A percentile compares a stretch with the other conserved stretches of the same genome.
These are phyloP conservation scores for Penicillium tannophilum DNA, from an alignment of 495 filamentous ascomycete species.

Conservation along the genomic window DNA sequence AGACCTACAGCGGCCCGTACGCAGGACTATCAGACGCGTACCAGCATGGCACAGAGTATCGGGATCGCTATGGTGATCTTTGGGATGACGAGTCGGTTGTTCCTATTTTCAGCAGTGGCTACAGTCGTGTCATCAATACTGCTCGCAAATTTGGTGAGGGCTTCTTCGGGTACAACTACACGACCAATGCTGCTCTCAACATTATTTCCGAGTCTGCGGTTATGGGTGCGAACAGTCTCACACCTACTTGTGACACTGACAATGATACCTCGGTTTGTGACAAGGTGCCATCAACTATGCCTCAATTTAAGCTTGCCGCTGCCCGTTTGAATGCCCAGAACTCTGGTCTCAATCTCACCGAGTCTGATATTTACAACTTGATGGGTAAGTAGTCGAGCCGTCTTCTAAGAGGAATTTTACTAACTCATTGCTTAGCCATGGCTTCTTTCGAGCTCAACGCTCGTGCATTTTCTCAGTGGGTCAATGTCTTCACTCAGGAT, in stretches of 20 bases:
- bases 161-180: conserved; percentile 53
- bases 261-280: conserved; percentile 11
- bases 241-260: conserved; percentile 36
- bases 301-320: conserved; percentile 24
- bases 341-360: conserved; percentile 20
- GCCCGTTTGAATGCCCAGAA: conserved; percentile 31
- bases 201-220: conserved; percentile 49
- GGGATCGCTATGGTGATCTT: conserved; percentile 47
- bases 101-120: conserved; percentile 51
- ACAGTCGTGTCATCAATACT: conserved; percentile 53
- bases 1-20: conserved; percentile 50
- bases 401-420: background rate
- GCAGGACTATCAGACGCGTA: conserved; percentile 51
- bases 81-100: conserved; percentile 29
- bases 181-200: conserved; percentile 37
- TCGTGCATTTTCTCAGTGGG: conserved; percentile 51
- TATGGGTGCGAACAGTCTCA: conserved; percentile 54
- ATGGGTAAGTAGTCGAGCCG: conserved; percentile 21
- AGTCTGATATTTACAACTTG: conserved; percentile 22
- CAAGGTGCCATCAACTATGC: conserved; percentile 10
- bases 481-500: conserved; percentile 52
- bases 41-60: conserved; percentile 41
- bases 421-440: conserved; percentile 25
- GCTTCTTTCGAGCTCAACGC: conserved; percentile 58
- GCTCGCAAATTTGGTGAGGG: conserved; percentile 54